These are phyloP conservation scores for Penicillium sp. DNA, from an alignment of 2,329 filamentous ascomycete genomes.

Conservation along the genomic window DNA sequence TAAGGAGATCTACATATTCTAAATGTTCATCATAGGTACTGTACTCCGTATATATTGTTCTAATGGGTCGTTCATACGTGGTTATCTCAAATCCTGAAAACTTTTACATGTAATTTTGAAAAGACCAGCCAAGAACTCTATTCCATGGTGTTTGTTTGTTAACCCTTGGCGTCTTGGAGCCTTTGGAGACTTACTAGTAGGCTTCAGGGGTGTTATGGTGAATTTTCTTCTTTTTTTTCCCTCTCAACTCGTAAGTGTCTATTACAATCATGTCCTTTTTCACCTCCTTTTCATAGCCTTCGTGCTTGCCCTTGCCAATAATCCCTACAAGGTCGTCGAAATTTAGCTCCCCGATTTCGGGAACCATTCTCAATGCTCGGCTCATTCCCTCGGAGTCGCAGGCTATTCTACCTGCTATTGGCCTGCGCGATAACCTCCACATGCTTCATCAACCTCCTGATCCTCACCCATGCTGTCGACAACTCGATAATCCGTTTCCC, in stretches of 20 bases:
- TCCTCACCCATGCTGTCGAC: slow-evolving; percentile 10
- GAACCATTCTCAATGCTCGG: slow-evolving; percentile 3
- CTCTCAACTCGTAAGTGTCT: neutral
- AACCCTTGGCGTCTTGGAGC: neutral
- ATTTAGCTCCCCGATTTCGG: neutral
- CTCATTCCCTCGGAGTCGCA: slow-evolving; percentile 13
- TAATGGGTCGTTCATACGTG: neutral
- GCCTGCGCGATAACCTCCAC: slow-evolving; percentile 8
- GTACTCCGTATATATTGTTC: neutral
- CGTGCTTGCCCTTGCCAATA: neutral
- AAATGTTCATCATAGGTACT: too few relatives aligned
- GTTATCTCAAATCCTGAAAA: neutral
- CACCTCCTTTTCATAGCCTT: neutral
- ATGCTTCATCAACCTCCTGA: slow-evolving; percentile 15
- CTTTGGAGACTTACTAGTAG: neutral
- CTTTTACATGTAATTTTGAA: neutral
- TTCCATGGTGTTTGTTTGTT: neutral
- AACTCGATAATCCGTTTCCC: slow-evolving; percentile 8
- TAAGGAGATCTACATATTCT: neutral
- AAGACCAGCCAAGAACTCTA: neutral
- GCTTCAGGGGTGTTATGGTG: neutral
- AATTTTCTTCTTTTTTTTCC: neutral
- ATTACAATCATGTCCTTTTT: neutral
- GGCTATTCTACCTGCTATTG: slow-evolving; percentile 13
- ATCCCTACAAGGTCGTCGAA: neutral